Evolutionary conservation across 768 basidiomycete species (phyloP), one percentile per base, ranked within the genome.

Genomic region (Xerocomellus chrysenteron): DNA sequence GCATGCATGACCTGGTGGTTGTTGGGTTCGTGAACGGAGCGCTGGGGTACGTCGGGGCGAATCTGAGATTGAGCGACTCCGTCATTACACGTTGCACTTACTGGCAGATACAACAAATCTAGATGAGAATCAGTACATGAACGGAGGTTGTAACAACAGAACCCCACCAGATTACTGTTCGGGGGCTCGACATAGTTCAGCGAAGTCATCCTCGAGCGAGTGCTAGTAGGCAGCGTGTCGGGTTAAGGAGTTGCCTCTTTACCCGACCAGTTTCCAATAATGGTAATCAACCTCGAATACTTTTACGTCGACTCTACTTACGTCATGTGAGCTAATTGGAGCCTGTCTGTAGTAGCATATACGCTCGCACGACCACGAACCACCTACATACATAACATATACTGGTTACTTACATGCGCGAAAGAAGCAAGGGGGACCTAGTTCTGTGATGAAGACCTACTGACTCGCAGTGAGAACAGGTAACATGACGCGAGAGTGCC

Each of bases 91-190:
- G 54, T 12, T 47, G 33, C 53, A 56, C 62, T 58, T 61, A 86
- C 87, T 80, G 82, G 72, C 88, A 91, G 63, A 90, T 90, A 64
- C 88, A 92, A 66, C 90, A 91, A 57, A 86, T 77, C 89, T 89
- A 60, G 39, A 48, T n/a, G 28, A 12, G 39, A 50, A 45, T 54
- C 41, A 58, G n/a, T 39, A 52, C 49, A 30, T 19, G 47, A 19
- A 26, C 5, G 13, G 30, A 2, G 10, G 24, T 32, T 7, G 14
- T 12, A 32, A 50, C n/a, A 37, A 19, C 13, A 36, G 12, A 47
- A 24, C 71, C 85, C 52, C 55, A 87, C 88, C 51, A 92, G 74
- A 63, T 91, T 92, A 47, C 76, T 75, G 70, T 90, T 90, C 13
- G 84, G 80, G 24, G 75, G 66, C 39, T 80, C 84, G 26, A 84